phyloP scores from a whole-genome alignment of 495 filamentous ascomycete species.

The Penicillium canariense region DNA sequence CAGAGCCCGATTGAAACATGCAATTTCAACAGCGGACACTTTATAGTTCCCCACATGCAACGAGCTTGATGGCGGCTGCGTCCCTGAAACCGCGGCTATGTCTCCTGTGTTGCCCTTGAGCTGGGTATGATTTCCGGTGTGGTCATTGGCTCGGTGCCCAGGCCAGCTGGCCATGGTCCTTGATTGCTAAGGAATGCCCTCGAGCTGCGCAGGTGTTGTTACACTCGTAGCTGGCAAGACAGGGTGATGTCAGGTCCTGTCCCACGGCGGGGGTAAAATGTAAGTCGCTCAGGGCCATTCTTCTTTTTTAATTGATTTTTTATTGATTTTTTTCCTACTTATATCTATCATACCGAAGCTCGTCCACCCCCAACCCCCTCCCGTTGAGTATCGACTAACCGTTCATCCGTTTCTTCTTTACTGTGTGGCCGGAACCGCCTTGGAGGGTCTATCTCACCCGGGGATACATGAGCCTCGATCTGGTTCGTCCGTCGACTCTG shows the following conservation, averaged over 20 bases:
- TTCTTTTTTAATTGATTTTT: background rate
- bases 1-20: background rate
- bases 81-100: background rate
- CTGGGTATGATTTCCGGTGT: background rate
- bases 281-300: background rate
- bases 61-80: background rate
- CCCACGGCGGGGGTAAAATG: background rate
- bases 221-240: slow-evolving; percentile 14
- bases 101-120: background rate
- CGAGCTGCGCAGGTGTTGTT: slow-evolving; percentile 19
- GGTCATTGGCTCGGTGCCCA: slow-evolving; percentile 8
- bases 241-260: slow-evolving; percentile 28
- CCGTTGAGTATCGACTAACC: background rate
- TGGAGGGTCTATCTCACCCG: background rate
- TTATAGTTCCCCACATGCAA: slow-evolving; percentile 2
- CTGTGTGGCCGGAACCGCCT: background rate
- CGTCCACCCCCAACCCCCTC: background rate
- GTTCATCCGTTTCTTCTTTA: background rate
- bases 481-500: background rate
- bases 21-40: background rate
- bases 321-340: slow-evolving; percentile 6
- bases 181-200: slow-evolving; percentile 30
- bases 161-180: slow-evolving; percentile 14
- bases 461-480: background rate
- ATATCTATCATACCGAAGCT: slow-evolving; percentile 26